Percentiles rank a stretch among this genome's conserved stretches.
Evolutionary conservation across 2,329 filamentous ascomycete species (phyloP).

Genomic region (Xylariaceae sp.): DNA sequence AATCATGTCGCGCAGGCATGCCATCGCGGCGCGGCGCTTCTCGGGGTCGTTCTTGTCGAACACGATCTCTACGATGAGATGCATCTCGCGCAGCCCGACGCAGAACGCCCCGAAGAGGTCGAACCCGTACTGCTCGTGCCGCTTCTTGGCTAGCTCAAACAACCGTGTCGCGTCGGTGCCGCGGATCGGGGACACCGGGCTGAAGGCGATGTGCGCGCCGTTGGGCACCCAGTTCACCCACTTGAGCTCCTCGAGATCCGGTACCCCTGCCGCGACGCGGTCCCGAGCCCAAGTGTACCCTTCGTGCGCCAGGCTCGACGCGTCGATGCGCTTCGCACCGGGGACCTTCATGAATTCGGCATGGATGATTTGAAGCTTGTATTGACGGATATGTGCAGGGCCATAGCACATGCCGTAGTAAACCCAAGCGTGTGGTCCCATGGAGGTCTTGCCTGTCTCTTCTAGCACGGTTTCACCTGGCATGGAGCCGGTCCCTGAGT

Average conservation of each 20-base stretch:
- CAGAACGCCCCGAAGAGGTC: slow-evolving; percentile 37
- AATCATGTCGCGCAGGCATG: slow-evolving; percentile 27
- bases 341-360: slow-evolving; percentile 27
- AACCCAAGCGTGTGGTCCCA: slow-evolving; percentile 31
- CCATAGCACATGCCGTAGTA: slow-evolving; percentile 34
- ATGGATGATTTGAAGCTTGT: slow-evolving; percentile 31
- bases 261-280: slow-evolving; percentile 30
- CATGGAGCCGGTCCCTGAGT: slow-evolving; percentile 27
- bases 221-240: slow-evolving; percentile 40
- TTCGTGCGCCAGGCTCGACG: slow-evolving; percentile 28
- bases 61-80: slow-evolving; percentile 32
- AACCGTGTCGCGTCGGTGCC: slow-evolving; percentile 36
- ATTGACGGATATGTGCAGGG: slow-evolving; percentile 27
- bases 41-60: slow-evolving; percentile 24
- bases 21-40: slow-evolving; percentile 19
- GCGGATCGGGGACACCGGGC: slow-evolving; percentile 40
- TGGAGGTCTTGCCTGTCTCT: slow-evolving; percentile 22
- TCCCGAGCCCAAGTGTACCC: slow-evolving; percentile 30
- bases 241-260: slow-evolving; percentile 35
- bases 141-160: slow-evolving; percentile 29
- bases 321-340: slow-evolving; percentile 27
- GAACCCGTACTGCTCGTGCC: slow-evolving; percentile 31
- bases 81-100: slow-evolving; percentile 40
- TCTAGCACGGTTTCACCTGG: slow-evolving; percentile 28
- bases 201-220: slow-evolving; percentile 39